A percentile compares a stretch with the other conserved stretches of the same genome.
Evolutionary conservation across 1,139 yeast genomes (phyloP).

Genomic region (Hansenula lynferdii): DNA sequence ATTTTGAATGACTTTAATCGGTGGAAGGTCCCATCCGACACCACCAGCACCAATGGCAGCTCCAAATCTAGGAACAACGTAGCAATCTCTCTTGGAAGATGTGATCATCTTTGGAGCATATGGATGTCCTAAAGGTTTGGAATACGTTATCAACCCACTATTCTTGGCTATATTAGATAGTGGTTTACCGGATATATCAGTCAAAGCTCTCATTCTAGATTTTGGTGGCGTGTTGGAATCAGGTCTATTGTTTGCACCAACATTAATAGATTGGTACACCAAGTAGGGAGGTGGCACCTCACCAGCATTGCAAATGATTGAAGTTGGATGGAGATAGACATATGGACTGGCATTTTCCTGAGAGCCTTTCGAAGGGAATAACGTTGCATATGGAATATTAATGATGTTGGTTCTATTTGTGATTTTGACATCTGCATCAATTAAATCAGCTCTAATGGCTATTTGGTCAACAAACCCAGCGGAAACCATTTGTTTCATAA

Average conservation of each 20-base stretch:
- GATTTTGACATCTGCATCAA: slow-evolving; percentile 57
- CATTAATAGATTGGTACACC: slow-evolving; percentile 61
- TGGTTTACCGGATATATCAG: slow-evolving; percentile 71
- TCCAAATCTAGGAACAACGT: slow-evolving; percentile 89
- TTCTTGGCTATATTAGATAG: slow-evolving; percentile 71
- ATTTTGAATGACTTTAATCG: slow-evolving; percentile 68
- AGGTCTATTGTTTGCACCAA: slow-evolving; percentile 36
- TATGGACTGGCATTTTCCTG: slow-evolving; percentile 43
- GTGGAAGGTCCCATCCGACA: slow-evolving; percentile 91
- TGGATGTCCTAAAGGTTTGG: slow-evolving; percentile 90
- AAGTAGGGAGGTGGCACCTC: slow-evolving; percentile 71
- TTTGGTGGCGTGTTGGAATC: slow-evolving; percentile 33
- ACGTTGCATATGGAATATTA: slow-evolving; percentile 69
- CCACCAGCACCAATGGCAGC: slow-evolving; percentile 81
- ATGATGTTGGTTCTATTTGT: slow-evolving; percentile 56
- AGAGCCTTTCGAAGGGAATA: slow-evolving; percentile 45
- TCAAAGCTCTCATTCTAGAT: slow-evolving; percentile 70
- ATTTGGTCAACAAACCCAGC: slow-evolving; percentile 92
- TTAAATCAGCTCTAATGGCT: slow-evolving; percentile 75
- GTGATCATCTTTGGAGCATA: slow-evolving; percentile 70
- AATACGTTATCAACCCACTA: slow-evolving; percentile 71
- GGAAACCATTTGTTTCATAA: slow-evolving; percentile 86
- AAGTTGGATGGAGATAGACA: slow-evolving; percentile 74
- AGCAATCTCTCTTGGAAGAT: slow-evolving; percentile 71
- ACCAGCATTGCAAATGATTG: slow-evolving; percentile 54